A percentile compares a stretch with the other conserved stretches of the same genome.
These are phyloP conservation scores for Dovyalis caffra DNA, from an alignment of 345 rosid species.

Conservation along the genomic window DNA sequence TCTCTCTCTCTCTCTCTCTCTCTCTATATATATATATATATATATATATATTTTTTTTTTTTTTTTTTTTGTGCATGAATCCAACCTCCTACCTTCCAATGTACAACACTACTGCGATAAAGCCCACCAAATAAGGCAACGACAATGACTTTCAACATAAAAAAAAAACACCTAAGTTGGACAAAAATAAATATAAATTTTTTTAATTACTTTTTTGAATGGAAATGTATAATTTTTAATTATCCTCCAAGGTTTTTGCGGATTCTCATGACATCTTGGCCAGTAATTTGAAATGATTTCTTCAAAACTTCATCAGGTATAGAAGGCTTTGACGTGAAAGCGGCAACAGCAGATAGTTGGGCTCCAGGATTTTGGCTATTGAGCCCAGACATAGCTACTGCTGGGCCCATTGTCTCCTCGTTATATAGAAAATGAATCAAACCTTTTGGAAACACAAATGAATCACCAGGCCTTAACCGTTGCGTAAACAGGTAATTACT, in stretches of 20 bases:
- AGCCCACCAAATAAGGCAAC: background rate
- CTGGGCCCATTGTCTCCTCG: conserved; percentile 34
- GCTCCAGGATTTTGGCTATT: conserved; percentile 68
- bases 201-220: no score
- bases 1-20: no score
- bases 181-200: no score
- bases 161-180: background rate
- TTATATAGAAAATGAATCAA: conserved; percentile 63
- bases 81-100: no score
- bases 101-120: no score
- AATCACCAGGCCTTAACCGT: conserved; percentile 49
- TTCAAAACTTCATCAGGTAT: conserved; percentile 41
- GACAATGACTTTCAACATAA: background rate
- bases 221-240: background rate
- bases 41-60: no score
- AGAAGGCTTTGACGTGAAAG: conserved; percentile 41
- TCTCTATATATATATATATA: no score
- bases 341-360: conserved; percentile 49
- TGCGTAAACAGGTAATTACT: conserved; percentile 49
- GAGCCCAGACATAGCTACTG: conserved; percentile 65
- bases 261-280: conserved; percentile 41
- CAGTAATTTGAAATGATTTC: conserved; percentile 45
- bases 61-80: no score
- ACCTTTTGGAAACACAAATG: conserved; percentile 72
- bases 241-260: conserved; percentile 50